Evolutionary conservation across 2,329 filamentous ascomycete genomes (phyloP).

Genomic region (Pezicula rhizophila): DNA sequence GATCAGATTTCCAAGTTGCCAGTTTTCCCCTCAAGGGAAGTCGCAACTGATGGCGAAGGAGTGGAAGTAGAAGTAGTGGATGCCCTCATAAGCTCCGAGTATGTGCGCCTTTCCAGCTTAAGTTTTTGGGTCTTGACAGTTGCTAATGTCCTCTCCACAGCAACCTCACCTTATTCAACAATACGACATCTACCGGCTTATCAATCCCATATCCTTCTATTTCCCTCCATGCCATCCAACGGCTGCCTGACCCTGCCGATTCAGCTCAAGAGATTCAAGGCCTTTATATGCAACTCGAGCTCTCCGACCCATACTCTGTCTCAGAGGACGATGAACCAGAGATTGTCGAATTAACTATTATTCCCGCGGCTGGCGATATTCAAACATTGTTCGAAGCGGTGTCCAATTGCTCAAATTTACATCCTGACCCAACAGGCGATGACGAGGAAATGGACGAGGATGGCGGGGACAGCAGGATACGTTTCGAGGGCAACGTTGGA

Average conservation of each 20-base stretch:
- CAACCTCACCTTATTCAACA: constrained; percentile 59
- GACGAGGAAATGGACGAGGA: constrained; percentile 49
- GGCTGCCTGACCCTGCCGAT: constrained; percentile 34
- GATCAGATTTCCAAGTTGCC: constrained; percentile 48
- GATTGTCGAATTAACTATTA: constrained; percentile 61
- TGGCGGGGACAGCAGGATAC: constrained; percentile 43
- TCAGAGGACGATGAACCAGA: constrained; percentile 52
- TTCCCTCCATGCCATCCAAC: constrained; percentile 69
- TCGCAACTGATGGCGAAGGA: constrained; percentile 26
- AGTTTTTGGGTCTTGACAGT: constrained; percentile 8
- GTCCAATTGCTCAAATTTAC: constrained; percentile 67
- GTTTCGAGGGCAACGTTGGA: constrained; percentile 47
- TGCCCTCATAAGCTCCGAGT: constrained; percentile 55
- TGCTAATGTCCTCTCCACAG: constrained; percentile 26
- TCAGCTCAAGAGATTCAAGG: constrained; percentile 33
- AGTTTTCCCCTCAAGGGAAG: constrained; percentile 40
- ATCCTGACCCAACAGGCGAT: constrained; percentile 58
- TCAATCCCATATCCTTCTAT: constrained; percentile 70
- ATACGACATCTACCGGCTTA: constrained; percentile 50
- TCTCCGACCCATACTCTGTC: constrained; percentile 45
- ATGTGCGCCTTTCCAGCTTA: constrained; percentile 18
- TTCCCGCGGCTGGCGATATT: constrained; percentile 38
- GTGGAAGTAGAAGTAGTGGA: constrained; percentile 35
- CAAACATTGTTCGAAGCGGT: constrained; percentile 55
- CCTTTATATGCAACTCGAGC: constrained; percentile 64